Evolutionary conservation across 257 asterid species (phyloP).

Genomic region (Solanum etuberosum): DNA sequence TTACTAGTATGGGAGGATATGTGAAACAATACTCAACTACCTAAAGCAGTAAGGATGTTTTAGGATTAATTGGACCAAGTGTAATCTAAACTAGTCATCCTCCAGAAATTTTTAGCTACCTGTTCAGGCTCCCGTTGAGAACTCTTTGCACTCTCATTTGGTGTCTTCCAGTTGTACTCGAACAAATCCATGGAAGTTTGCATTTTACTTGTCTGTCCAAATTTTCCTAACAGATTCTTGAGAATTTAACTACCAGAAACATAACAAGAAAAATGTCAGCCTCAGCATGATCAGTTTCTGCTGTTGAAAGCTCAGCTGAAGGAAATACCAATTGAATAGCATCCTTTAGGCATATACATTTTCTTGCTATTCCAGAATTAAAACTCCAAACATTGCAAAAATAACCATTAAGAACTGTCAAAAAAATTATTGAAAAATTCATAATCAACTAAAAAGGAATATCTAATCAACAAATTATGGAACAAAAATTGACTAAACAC

Average conservation of each 20-base stretch:
- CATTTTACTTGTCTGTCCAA: not conserved
- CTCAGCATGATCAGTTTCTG: not conserved
- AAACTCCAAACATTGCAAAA: not conserved
- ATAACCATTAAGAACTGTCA: not conserved
- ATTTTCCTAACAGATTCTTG: not conserved
- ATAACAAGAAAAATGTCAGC: not conserved
- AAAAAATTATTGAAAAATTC: not conserved
- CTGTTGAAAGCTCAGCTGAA: not conserved
- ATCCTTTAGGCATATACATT: not conserved
- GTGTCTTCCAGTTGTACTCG: not conserved
- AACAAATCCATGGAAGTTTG: not conserved
- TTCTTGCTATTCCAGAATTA: not conserved
- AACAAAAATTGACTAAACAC: not conserved
- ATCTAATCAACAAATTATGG: not conserved
- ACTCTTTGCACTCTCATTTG: not conserved
- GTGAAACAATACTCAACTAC: not conserved
- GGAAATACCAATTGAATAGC: not conserved
- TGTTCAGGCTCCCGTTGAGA: not conserved
- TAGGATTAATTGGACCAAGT: not conserved
- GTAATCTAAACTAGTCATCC: not conserved
- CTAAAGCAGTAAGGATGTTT: not conserved
- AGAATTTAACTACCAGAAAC: not conserved
- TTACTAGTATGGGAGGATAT: not conserved
- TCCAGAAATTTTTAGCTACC: not conserved
- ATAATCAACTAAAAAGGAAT: not conserved